Evolutionary conservation across 768 basidiomycete species (phyloP).

Genomic region (Dacryopinax primogenitus): DNA sequence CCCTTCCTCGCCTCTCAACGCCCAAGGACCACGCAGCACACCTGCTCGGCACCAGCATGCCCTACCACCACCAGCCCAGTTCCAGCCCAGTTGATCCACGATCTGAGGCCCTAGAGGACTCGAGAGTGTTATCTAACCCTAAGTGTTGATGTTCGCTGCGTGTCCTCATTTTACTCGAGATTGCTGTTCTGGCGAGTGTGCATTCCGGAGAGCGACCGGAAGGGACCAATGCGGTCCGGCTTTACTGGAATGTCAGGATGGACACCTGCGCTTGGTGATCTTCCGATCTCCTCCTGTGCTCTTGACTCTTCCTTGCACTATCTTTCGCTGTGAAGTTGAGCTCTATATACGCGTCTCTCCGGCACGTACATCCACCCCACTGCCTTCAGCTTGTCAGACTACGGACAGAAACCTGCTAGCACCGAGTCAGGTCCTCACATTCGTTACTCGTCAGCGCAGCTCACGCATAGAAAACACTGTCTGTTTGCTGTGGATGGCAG

Average conservation of each 20-base stretch:
- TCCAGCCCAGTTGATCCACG: constrained; percentile 8
- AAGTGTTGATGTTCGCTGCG: constrained; percentile 5
- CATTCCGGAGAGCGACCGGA: neutral
- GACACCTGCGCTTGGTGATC: neutral
- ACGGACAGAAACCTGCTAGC: constrained; percentile 3
- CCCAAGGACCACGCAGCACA: constrained; percentile 1
- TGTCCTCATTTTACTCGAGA: neutral
- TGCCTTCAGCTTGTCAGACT: neutral
- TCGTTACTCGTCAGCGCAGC: neutral
- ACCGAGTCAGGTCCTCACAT: neutral
- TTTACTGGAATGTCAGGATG: neutral
- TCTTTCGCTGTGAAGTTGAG: neutral
- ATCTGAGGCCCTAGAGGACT: constrained; percentile 8
- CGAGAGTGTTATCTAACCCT: constrained; percentile 9
- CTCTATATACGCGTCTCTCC: constrained; percentile 1
- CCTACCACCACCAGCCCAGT: constrained; percentile 6
- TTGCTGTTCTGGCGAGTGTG: neutral
- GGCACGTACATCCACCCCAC: neutral
- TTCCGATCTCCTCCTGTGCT: neutral
- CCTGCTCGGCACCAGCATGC: neutral
- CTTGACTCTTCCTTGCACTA: neutral
- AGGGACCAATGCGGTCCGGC: neutral
- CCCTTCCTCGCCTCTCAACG: constrained; percentile 7
- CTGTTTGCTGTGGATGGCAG: neutral
- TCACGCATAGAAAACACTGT: neutral